Evolutionary conservation across 2,329 filamentous ascomycete genomes (phyloP).

Genomic region (Colletotrichum paranaense): DNA sequence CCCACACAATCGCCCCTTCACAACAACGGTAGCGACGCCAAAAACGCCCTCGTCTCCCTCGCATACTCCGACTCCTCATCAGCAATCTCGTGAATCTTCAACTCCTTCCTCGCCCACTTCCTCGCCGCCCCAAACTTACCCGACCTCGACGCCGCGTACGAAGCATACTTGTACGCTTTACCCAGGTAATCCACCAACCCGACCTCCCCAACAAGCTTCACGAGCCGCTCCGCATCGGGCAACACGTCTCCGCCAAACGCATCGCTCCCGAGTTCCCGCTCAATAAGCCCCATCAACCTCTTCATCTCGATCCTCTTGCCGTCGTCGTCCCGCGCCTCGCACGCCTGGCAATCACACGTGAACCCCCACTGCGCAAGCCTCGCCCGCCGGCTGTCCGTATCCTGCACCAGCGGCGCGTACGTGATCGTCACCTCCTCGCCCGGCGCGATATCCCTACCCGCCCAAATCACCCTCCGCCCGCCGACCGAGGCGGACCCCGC

Average conservation of each 20-base stretch:
- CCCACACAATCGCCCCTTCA: background rate
- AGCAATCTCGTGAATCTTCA: constrained; percentile 37
- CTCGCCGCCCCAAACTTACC: constrained; percentile 35
- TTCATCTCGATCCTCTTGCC: constrained; percentile 44
- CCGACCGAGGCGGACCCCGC: constrained; percentile 41
- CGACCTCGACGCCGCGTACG: constrained; percentile 36
- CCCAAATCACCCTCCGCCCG: constrained; percentile 49
- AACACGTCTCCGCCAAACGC: constrained; percentile 29
- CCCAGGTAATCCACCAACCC: constrained; percentile 41
- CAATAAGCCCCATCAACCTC: constrained; percentile 45
- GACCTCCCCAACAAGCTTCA: constrained; percentile 39
- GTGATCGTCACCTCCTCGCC: constrained; percentile 49
- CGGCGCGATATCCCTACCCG: constrained; percentile 42
- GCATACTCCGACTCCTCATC: constrained; percentile 28
- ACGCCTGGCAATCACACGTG: constrained; percentile 47
- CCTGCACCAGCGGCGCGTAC: constrained; percentile 47
- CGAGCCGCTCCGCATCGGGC: constrained; percentile 35
- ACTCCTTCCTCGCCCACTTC: constrained; percentile 39
- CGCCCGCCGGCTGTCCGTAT: constrained; percentile 42
- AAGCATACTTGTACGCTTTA: constrained; percentile 39
- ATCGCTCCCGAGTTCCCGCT: constrained; percentile 41
- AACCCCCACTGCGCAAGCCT: constrained; percentile 44
- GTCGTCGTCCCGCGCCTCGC: constrained; percentile 44
- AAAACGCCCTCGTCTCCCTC: constrained; percentile 17
- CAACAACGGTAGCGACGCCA: constrained; percentile 28